phyloP scores from a whole-genome alignment of 768 basidiomycete genomes.

The Boletellus ananiceps region DNA sequence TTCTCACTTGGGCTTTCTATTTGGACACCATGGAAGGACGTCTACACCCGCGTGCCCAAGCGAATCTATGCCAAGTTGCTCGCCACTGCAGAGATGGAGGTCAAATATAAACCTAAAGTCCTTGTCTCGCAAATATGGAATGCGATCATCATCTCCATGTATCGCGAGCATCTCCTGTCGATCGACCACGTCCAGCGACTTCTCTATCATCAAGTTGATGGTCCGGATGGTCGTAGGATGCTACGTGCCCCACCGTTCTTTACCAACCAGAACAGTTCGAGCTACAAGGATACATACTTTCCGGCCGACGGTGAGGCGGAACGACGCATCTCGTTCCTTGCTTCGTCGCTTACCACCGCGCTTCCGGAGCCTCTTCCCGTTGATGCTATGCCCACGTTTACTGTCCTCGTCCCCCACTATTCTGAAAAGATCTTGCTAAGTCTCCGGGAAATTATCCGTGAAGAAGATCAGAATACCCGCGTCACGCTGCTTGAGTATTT shows the following conservation, averaged over 20 bases:
- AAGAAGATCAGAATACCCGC: constrained; percentile 94
- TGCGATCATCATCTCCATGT: constrained; percentile 99
- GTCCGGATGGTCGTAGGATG: constrained; percentile 82
- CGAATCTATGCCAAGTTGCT: constrained; percentile 96
- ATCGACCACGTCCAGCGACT: constrained; percentile 98
- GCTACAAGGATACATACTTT: constrained; percentile 82
- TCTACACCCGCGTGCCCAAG: constrained; percentile 93
- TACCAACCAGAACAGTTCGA: constrained; percentile 78
- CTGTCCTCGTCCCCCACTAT: constrained; percentile 98
- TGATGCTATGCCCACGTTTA: constrained; percentile 99
- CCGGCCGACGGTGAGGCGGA: constrained; percentile 93
- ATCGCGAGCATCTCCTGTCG: constrained; percentile 94
- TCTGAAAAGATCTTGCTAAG: constrained; percentile 98
- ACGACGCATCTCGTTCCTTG: constrained; percentile 97
- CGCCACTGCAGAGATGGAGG: constrained; percentile 96
- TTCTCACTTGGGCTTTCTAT: constrained; percentile 93
- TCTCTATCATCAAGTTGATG: constrained; percentile 94
- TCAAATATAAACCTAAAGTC: constrained; percentile 99
- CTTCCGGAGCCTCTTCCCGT: constrained; percentile 94
- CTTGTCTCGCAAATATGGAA: constrained; percentile 99
- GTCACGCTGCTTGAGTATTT: constrained; percentile 97
- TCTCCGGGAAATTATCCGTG: constrained; percentile 95
- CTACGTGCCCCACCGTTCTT: constrained; percentile 98
- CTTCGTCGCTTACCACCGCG: constrained; percentile 92
- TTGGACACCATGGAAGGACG: constrained; percentile 99